These are phyloP conservation scores for Aspergillus nidulans DNA, from an alignment of 495 filamentous ascomycete genomes.

Conservation along the genomic window DNA sequence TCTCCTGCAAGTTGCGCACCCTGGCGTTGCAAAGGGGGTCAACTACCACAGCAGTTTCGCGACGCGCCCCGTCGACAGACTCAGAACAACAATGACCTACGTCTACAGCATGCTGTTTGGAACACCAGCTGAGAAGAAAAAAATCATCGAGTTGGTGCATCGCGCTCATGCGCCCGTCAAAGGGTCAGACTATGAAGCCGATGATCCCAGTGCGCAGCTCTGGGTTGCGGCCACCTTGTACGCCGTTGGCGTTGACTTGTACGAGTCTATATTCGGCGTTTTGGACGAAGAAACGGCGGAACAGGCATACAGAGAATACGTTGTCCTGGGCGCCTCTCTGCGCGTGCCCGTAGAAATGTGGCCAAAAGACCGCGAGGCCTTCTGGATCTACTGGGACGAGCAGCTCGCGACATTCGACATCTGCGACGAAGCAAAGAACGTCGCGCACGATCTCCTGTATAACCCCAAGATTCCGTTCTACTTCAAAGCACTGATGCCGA, in stretches of 20 bases:
- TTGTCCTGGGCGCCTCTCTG: constrained; percentile 31
- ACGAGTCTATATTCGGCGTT: constrained; percentile 31
- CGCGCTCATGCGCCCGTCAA: constrained; percentile 29
- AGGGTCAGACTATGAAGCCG: constrained; percentile 28
- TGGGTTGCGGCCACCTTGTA: constrained; percentile 44
- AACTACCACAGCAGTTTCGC: constrained; percentile 38
- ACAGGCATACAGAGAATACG: constrained; percentile 33
- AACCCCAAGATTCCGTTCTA: constrained; percentile 20
- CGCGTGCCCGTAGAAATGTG: constrained; percentile 34
- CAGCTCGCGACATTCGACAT: constrained; percentile 28
- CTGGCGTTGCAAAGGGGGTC: constrained; percentile 33
- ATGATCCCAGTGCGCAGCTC: constrained; percentile 34
- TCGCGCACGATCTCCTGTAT: constrained; percentile 31
- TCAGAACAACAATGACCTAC: constrained; percentile 41
- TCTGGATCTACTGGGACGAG: constrained; percentile 41
- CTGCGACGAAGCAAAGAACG: constrained; percentile 27
- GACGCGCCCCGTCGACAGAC: constrained; percentile 34
- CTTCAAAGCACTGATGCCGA: constrained; percentile 22
- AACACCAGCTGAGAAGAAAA: constrained; percentile 27
- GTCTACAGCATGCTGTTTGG: constrained; percentile 42
- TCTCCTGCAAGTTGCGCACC: constrained; percentile 37
- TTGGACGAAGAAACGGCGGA: constrained; percentile 22
- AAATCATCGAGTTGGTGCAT: constrained; percentile 34
- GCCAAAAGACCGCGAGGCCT: constrained; percentile 29
- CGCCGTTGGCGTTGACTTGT: constrained; percentile 29